Base-by-base conservation (phyloP, 257 asterid species). In the Jacaranda copaia region DNA sequence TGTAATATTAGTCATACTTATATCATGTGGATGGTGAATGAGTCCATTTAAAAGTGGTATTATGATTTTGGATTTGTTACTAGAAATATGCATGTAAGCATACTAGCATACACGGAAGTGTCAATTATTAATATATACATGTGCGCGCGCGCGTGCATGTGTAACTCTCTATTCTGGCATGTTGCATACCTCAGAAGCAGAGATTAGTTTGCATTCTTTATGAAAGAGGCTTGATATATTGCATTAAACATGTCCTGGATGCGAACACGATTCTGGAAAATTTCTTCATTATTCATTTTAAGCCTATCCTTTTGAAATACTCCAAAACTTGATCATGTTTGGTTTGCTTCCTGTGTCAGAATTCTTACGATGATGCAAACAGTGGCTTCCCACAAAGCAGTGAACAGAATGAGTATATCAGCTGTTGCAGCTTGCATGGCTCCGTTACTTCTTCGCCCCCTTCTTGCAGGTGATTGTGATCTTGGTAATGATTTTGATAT, bases 391-490 rank as follows among this genome's bases (percentile, higher is more conserved):
- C 79, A 92, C 76, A 96, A 96, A 89, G 84, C 85, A 59, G 91
- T 87, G 81, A 96, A 90, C 78, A 78, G 97, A 79, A 96, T 96
- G 99, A 90, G 99, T 85, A 79, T 87, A 80, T 90, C 99, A 72
- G 99, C 98, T 66, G 99, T 96, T 68, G 99, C 99, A 80, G 98
- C 99, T 77, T 96, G 99, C 88, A 96, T 96, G 99, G 97, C 99
- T 59, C 99, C 99, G 65, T 86, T 96, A 73, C 99, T 96, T 78
- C 96, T 96, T 60, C 96, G 99, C 14, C 98, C 99, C 52, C 99
- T 96, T 84, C 92, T 96, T 76, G 90, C 93, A 74, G 99, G 99
- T 18, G 99, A 96, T 72, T 96, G 98, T 81, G 99, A 96, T 68
- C 90, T 93, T 52, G 95, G 88, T 68, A 77, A 89, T 65, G 83